Base-by-base conservation (phyloP, 2,329 filamentous ascomycete species). In the Triangularia setosa region DNA sequence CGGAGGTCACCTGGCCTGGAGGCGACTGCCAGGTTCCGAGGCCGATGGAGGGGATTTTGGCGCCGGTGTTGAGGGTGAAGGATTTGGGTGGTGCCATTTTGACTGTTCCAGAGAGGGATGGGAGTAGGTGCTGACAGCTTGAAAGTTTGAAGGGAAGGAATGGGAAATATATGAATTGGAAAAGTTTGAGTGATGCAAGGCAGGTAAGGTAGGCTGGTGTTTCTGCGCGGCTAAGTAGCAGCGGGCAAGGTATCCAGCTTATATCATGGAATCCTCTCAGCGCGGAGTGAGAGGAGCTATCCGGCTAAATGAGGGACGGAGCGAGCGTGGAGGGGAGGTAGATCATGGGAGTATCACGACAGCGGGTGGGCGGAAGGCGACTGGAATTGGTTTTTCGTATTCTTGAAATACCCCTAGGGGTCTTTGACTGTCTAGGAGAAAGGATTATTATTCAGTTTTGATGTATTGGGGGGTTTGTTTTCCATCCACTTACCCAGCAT, bases 1-100 rank as follows among this genome's bases (percentile, higher is more conserved):
- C 87, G 0, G 77, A 75, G 60, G 82, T 78, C 62, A 89, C 85
- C 72, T 87, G 79, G 54, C 85, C 86, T 0, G 84, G 80, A 2
- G 78, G 79, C 8, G 85, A 82, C 75, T 90, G 86, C 87, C 87
- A 90, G 68, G 87, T 89, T 71, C 87, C 87, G 28, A 89, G 80
- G 60, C 86, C 87, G 21, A 90, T 74, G 44, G 87, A 84, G 58
- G 87, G 87, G 66, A 90, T 89, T 67, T 84, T 79, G 63, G 80
- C 77, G 64, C 87, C 87, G 40, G 81, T 88, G 79, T 90, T 90
- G 69, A 90, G 83, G 73, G 83, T 87, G 77, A 86, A 88, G 23
- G 79, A 80, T 68, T 82, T 79, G 69, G 80, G 79, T 64, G 80
- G 79, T 64, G 83, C 78, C 84, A 87, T 87, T 67, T 62, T 79